Evolutionary conservation across 2,329 filamentous ascomycete species (phyloP), one percentile per base, ranked within the genome.

Genomic region (Ophiostoma sp.): DNA sequence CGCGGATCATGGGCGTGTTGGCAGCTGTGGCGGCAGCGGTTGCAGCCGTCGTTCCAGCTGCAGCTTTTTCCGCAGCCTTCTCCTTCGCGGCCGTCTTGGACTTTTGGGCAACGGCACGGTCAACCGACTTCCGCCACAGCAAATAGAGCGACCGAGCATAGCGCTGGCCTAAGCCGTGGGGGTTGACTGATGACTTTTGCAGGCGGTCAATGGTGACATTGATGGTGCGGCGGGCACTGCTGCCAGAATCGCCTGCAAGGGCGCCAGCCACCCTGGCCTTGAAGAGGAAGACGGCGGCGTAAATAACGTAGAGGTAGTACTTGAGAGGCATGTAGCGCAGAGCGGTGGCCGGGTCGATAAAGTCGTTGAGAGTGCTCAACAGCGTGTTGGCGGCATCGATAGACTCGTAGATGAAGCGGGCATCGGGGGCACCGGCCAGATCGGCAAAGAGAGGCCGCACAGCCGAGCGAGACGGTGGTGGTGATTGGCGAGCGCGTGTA

Each of bases 331-430:
- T 90, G 74, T 88, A 91, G 74, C 88, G 86, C 19, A 91, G 82
- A 61, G 87, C 86, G 19, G 85, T 85, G 69, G 87, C 84, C 0
- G 89, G 88, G 72, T 90, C 86, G 39, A 90, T 85, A 74, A 85
- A 86, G 72, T 86, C 87, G 77, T 88, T 90, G 25, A 91, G 83
- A 1, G 88, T 89, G 19, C 84, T 86, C 17, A 91, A 81, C 22
- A 91, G 85, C 0, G 87, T 86, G 77, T 90, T 90, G 0, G 89
- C 89, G 2, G 89, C 88, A 76, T 90, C 88, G 8, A 91, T 85
- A 1, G 88, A 88, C 78, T 90, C 89, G 78, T 90, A 91, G 73
- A 91, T 90, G 79, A 91, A 91, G 6, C 89, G 85, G 5, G 89
- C 88, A 77, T 91, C 89, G 6, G 88, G 88, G 72, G 88, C 87